Conservation (phyloP, 176 grass and related monocot genomes). For the Eleusine coracana region DNA sequence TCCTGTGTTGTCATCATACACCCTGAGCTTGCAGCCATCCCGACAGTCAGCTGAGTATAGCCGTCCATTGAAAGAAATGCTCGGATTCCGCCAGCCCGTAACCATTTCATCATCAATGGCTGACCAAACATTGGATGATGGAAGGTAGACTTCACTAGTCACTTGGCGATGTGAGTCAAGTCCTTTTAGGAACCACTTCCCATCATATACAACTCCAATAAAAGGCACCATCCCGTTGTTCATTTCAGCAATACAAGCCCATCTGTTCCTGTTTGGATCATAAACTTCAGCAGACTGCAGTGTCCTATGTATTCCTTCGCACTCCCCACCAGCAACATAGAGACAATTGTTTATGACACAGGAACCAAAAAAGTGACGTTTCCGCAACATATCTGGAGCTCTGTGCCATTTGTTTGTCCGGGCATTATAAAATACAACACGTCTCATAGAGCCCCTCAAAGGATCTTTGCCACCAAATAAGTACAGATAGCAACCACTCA, state of each 20-base stretch:
- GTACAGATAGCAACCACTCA: constrained; percentile 83
- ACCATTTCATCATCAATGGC: constrained; percentile 69
- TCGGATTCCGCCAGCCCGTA: constrained; percentile 80
- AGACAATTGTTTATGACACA: constrained; percentile 90
- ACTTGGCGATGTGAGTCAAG: constrained; percentile 71
- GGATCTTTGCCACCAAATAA: constrained; percentile 93
- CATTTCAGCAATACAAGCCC: constrained; percentile 78
- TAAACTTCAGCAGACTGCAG: constrained; percentile 81
- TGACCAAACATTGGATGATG: constrained; percentile 59
- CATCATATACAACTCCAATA: constrained; percentile 81
- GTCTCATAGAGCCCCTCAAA: constrained; percentile 77
- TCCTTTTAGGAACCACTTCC: constrained; percentile 85
- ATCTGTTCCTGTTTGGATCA: constrained; percentile 79
- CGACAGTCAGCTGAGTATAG: constrained; percentile 76
- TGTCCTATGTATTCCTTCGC: constrained; percentile 77
- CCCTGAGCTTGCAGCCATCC: constrained; percentile 82
- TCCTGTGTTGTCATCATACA: constrained; percentile 68
- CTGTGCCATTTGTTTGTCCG: constrained; percentile 92
- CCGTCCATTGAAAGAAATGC: constrained; percentile 67
- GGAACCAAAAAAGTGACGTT: constrained; percentile 83
- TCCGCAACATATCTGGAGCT: constrained; percentile 87
- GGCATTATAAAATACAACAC: constrained; percentile 87
- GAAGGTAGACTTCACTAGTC: constrained; percentile 64
- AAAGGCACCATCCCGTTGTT: constrained; percentile 86
- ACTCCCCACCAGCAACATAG: constrained; percentile 87